A percentile compares a stretch with the other conserved stretches of the same genome.
phyloP scores from a whole-genome alignment of 495 filamentous ascomycete genomes.

The Chaetomium fimeti region DNA sequence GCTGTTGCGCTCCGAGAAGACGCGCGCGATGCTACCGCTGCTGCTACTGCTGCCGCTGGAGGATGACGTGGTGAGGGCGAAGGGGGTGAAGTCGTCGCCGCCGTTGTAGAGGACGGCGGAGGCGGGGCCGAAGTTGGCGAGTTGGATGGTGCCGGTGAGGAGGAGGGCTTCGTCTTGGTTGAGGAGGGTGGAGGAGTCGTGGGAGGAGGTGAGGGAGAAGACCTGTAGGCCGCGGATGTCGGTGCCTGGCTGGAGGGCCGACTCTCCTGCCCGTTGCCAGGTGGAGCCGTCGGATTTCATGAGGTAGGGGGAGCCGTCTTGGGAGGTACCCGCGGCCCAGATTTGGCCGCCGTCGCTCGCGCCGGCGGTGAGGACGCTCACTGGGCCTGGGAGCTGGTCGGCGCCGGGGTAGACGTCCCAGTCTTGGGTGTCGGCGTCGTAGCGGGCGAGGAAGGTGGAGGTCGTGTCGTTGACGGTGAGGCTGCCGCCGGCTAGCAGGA shows the following conservation, averaged over 20 bases:
- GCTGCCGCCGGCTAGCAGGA: constrained; percentile 73
- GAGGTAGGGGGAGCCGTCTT: constrained; percentile 67
- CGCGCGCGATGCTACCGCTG: constrained; percentile 65
- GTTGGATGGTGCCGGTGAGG: constrained; percentile 71
- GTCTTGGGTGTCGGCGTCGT: constrained; percentile 57
- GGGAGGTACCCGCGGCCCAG: constrained; percentile 73
- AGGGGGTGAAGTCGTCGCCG: constrained; percentile 72
- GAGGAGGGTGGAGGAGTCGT: constrained; percentile 63
- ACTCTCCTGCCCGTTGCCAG: constrained; percentile 54
- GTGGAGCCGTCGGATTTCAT: constrained; percentile 66
- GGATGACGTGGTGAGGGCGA: constrained; percentile 68
- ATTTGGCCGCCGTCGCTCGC: constrained; percentile 63
- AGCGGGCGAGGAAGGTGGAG: constrained; percentile 67
- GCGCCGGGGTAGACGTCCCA: constrained; percentile 70
- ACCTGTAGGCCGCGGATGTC: constrained; percentile 77
- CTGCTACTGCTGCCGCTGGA: constrained; percentile 40
- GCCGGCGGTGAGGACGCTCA: constrained; percentile 73
- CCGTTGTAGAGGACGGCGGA: constrained; percentile 82
- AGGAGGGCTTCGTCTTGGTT: constrained; percentile 68
- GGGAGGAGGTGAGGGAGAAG: constrained; percentile 63
- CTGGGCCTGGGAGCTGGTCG: constrained; percentile 67
- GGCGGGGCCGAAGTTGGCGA: constrained; percentile 71
- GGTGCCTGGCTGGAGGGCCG: constrained; percentile 58
- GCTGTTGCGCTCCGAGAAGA: constrained; percentile 74
- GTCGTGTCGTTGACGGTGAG: constrained; percentile 63